These are phyloP conservation scores for Saccharomycopsis oosterbeekiorum DNA, from an alignment of 805 yeast species.

Conservation along the genomic window DNA sequence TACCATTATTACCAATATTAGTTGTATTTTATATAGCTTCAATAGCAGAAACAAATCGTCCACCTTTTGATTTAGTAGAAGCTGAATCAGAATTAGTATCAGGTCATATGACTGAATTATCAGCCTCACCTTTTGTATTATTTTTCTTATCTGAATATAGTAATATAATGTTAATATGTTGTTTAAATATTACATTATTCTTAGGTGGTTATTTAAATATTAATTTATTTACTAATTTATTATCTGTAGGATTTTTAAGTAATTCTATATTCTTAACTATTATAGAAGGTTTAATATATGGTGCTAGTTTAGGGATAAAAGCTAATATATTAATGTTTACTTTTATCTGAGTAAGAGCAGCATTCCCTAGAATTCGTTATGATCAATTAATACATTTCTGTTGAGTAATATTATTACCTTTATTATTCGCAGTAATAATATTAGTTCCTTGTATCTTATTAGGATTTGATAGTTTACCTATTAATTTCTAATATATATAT, in stretches of 20 bases:
- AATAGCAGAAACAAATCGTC: conserved; percentile 17
- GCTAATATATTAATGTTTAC: background rate
- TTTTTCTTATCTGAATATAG: conserved; percentile 5
- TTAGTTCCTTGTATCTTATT: background rate
- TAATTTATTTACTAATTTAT: background rate
- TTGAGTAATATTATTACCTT: conserved; percentile 3
- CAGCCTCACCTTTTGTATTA: conserved; percentile 7
- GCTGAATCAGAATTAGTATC: conserved; percentile 10
- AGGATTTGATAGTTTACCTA: background rate
- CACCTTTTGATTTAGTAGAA: conserved; percentile 10
- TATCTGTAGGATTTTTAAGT: background rate
- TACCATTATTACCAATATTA: conserved; percentile 8
- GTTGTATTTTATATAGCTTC: background rate
- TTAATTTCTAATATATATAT: background rate
- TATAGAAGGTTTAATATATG: conserved; percentile 1
- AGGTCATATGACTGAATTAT: background rate
- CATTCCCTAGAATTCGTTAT: conserved; percentile 7
- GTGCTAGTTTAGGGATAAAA: conserved; percentile 3
- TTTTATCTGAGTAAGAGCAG: conserved; percentile 5
- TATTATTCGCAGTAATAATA: background rate
- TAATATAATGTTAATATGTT: conserved; percentile 6
- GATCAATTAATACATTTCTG: conserved; percentile 7
- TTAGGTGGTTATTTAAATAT: conserved; percentile 4
- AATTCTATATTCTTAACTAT: conserved; percentile 1
- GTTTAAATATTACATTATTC: conserved; percentile 1